Evolutionary conservation across 2,329 filamentous ascomycete species (phyloP).

Genomic region (Fusarium beomiforme): DNA sequence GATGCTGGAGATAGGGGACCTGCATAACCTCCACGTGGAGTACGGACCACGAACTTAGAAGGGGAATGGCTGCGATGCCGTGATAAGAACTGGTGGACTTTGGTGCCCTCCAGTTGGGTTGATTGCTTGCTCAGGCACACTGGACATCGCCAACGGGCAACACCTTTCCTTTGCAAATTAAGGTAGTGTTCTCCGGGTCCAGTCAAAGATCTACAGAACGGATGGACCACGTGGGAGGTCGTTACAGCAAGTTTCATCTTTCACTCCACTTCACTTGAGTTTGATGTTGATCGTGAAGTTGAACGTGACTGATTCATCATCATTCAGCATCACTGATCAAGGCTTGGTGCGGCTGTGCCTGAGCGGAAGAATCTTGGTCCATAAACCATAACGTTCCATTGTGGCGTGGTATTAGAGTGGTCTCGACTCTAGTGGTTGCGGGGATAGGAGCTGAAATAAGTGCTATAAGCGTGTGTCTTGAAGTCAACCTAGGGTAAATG

Average conservation of each 20-base stretch:
- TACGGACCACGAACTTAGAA: slow-evolving; percentile 10
- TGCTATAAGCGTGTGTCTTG: not conserved
- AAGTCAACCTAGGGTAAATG: slow-evolving; percentile 9
- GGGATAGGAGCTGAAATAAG: slow-evolving; percentile 3
- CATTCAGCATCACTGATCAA: not conserved
- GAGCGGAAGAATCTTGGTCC: not conserved
- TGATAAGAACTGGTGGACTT: slow-evolving; percentile 9
- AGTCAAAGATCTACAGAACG: slow-evolving; percentile 13
- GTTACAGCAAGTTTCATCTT: slow-evolving; percentile 25
- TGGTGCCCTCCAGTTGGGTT: not conserved
- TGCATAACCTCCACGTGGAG: slow-evolving; percentile 41
- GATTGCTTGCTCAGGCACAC: not conserved
- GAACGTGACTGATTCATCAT: slow-evolving; percentile 2
- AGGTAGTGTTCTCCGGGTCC: slow-evolving; percentile 7
- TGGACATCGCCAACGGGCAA: not conserved
- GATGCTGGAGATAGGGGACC: slow-evolving; percentile 37
- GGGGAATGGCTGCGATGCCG: slow-evolving; percentile 19
- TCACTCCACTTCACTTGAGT: slow-evolving; percentile 3
- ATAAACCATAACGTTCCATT: not conserved
- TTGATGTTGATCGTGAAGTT: slow-evolving; percentile 27
- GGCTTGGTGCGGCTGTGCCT: not conserved
- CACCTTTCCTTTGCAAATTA: not conserved
- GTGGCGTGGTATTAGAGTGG: slow-evolving; percentile 20
- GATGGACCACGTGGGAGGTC: slow-evolving; percentile 35
- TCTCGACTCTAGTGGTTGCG: slow-evolving; percentile 11